These are phyloP conservation scores for Fusarium pseudoanthophilum DNA, from an alignment of 2,329 filamentous ascomycete genomes.

Conservation along the genomic window DNA sequence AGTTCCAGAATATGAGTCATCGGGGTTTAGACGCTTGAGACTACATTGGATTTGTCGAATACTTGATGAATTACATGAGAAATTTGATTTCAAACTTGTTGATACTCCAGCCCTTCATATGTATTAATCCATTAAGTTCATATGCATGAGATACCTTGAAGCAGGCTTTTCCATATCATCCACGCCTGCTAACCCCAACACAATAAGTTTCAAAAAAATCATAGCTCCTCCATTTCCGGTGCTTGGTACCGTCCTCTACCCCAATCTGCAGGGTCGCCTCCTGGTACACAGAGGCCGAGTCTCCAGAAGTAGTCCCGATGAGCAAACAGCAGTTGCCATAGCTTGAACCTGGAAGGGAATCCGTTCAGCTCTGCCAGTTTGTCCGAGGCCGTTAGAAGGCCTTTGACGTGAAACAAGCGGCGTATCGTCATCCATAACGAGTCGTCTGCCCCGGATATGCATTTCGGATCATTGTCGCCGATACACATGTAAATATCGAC, in stretches of 20 bases:
- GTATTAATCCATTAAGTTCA: not conserved
- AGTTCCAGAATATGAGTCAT: not conserved
- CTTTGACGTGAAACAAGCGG: slow-evolving; percentile 40
- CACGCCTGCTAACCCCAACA: slow-evolving; percentile 1
- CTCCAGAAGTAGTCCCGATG: slow-evolving; percentile 98
- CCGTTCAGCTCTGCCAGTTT: slow-evolving; percentile 51
- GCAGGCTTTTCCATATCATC: slow-evolving; percentile 5
- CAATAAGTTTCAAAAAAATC: slow-evolving; percentile 5
- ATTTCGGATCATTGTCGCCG: slow-evolving; percentile 76
- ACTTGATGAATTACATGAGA: not conserved
- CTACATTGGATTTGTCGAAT: not conserved
- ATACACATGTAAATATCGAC: slow-evolving; percentile 77
- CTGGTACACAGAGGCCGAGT: slow-evolving; percentile 87
- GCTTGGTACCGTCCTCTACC: slow-evolving; percentile 62
- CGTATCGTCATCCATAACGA: slow-evolving; percentile 45
- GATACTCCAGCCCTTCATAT: not conserved
- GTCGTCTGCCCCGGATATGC: slow-evolving; percentile 71
- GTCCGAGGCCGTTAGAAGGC: slow-evolving; percentile 40
- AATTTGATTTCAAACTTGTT: not conserved
- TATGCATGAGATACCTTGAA: slow-evolving; percentile 1
- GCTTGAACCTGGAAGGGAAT: slow-evolving; percentile 70
- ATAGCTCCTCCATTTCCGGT: slow-evolving; percentile 52
- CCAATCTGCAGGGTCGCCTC: slow-evolving; percentile 77
- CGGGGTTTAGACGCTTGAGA: not conserved
- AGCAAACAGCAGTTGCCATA: slow-evolving; percentile 94